A percentile compares a stretch with the other conserved stretches of the same genome.
phyloP scores from a whole-genome alignment of 192 early-diverging fungal species.

The Irineochytrium annulatum region DNA sequence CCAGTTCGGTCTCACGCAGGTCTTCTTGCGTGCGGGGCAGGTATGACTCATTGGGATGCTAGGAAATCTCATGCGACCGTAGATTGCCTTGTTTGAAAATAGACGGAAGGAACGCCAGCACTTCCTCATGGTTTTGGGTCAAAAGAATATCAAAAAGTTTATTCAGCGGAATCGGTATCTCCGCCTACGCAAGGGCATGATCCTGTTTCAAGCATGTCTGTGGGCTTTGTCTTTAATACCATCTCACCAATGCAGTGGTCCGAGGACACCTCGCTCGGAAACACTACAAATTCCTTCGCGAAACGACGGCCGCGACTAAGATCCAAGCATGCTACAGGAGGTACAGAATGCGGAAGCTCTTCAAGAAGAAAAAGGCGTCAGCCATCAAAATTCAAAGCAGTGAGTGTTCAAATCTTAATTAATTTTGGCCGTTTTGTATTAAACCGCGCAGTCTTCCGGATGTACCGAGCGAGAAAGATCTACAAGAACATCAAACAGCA shows the following conservation, averaged over 20 bases:
- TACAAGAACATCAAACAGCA: slow-evolving; percentile 53
- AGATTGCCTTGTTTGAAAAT: slow-evolving; percentile 82
- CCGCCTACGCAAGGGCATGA: slow-evolving; percentile 47
- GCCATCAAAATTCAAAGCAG: slow-evolving; percentile 61
- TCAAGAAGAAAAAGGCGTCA: slow-evolving; percentile 39
- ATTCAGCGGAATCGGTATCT: slow-evolving; percentile 44
- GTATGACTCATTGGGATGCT: not conserved
- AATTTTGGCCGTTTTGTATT: slow-evolving; percentile 11
- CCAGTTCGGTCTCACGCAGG: slow-evolving; percentile 91
- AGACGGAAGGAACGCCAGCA: slow-evolving; percentile 78
- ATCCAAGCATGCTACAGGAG: slow-evolving; percentile 51
- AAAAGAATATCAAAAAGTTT: slow-evolving; percentile 77
- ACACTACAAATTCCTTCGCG: slow-evolving; percentile 34
- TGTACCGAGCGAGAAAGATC: slow-evolving; percentile 54
- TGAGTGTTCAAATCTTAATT: slow-evolving; percentile 7
- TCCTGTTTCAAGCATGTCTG: slow-evolving; percentile 62
- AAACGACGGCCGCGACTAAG: slow-evolving; percentile 63
- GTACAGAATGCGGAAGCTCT: slow-evolving; percentile 37
- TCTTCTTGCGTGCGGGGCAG: slow-evolving; percentile 97
- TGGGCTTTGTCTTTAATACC: too few relatives aligned
- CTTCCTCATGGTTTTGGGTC: slow-evolving; percentile 72
- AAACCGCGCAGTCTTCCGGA: slow-evolving; percentile 59
- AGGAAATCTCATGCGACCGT: not conserved
- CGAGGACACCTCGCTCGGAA: not conserved
- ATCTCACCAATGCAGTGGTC: too few relatives aligned